A percentile compares a stretch with the other conserved stretches of the same genome.
phyloP scores from a whole-genome alignment of 257 asterid genomes.

The Plectranthus barbatus region DNA sequence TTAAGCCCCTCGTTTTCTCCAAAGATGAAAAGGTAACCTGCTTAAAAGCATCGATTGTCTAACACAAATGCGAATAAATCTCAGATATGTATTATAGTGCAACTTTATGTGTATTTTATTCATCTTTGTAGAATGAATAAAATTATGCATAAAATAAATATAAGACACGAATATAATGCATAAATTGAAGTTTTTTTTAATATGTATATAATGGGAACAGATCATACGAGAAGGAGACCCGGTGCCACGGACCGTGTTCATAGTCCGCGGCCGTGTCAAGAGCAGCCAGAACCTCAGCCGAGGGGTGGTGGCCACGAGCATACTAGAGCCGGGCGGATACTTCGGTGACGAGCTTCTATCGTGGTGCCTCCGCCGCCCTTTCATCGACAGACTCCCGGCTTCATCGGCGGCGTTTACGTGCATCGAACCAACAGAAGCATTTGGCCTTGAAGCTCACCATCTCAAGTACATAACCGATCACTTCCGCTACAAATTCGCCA shows the following conservation, averaged over 20 bases:
- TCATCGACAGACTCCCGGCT: slow-evolving; percentile 71
- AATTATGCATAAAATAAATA: too few species aligned
- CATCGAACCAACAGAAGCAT: slow-evolving; percentile 63
- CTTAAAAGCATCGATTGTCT: too few species aligned
- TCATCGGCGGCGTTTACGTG: slow-evolving; percentile 85
- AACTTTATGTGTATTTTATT: too few species aligned
- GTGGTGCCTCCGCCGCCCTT: slow-evolving; percentile 94
- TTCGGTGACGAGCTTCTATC: slow-evolving; percentile 88
- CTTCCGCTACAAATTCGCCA: slow-evolving; percentile 75
- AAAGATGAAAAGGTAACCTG: slow-evolving; percentile 67
- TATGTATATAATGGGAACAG: slow-evolving; percentile 31
- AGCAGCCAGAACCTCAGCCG: slow-evolving; percentile 74
- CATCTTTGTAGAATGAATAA: too few species aligned
- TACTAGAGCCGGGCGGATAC: slow-evolving; percentile 69
- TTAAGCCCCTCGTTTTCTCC: slow-evolving; percentile 77
- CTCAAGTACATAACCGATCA: slow-evolving; percentile 74
- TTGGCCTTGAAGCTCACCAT: slow-evolving; percentile 50
- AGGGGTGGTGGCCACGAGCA: slow-evolving; percentile 60
- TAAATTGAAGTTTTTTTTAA: too few species aligned
- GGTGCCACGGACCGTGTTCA: slow-evolving; percentile 66
- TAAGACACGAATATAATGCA: too few species aligned
- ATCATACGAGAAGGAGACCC: slow-evolving; percentile 91
- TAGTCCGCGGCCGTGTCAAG: slow-evolving; percentile 60
- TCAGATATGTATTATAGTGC: too few species aligned
- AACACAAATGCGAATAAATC: too few species aligned